Evolutionary conservation across 2,329 filamentous ascomycete genomes (phyloP), one percentile per base, ranked within the genome.

Genomic region (Parafenestella ontariensis): DNA sequence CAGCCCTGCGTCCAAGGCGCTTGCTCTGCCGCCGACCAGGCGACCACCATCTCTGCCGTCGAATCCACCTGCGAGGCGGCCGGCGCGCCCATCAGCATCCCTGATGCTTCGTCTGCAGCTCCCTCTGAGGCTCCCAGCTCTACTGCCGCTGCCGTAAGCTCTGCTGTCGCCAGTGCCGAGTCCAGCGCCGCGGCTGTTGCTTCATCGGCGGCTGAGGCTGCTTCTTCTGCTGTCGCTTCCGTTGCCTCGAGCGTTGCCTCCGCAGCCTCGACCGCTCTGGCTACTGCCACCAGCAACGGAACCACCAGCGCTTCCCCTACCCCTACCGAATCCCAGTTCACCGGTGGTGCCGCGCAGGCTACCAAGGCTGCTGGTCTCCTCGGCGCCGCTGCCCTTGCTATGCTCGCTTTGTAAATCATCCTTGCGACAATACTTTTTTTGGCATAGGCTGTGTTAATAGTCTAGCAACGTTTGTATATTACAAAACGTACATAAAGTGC

Each of bases 1-100:
- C 76, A 76, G 52, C 81, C 81, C 39, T 83, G 81, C 54, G 79
- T 83, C 24, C 48, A 80, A 66, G 65, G 69, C 31, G 73, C 73
- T 18, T 83, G 81, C 69, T 59, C 59, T 6, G 36, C 68, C 17
- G 55, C 62, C 0, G 79, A 81, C 57, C 76, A 78, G 59, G 65
- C 55, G 40, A 49, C 60, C 23, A 65, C 69, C 57, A 67, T 73
- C 54, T 34, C 54, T 7, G 69, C 64, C 18, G 71, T 76, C 42
- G 52, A 69, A 54, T 50, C 54, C 17, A 71, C 72, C n/a, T 78
- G 74, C 68, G 18, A 54, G 21, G 64, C 66, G 10, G 68, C 66
- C 37, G 75, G 74, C 50, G 64, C 63, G 11, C 62, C 68, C 49
- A 64, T 76, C 51, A 48, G 48, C 42, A 65, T 75, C 41, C 68